Percentiles rank a stretch among this genome's conserved stretches.
These are phyloP conservation scores for Candida sonorensis DNA, from an alignment of 805 yeast genomes.

Conservation along the genomic window DNA sequence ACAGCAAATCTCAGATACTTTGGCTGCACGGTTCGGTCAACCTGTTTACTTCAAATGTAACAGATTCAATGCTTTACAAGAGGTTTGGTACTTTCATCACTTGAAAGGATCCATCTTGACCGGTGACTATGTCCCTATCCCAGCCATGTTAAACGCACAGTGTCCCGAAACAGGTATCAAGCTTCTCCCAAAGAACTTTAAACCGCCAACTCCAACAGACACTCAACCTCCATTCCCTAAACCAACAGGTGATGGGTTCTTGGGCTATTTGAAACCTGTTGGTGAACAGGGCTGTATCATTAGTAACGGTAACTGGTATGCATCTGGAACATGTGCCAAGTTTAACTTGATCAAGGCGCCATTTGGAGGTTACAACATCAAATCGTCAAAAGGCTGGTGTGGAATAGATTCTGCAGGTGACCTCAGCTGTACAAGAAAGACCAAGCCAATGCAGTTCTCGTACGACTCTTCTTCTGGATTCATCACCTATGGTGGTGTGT, in stretches of 20 bases:
- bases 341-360: slow-evolving; percentile 50
- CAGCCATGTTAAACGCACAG: slow-evolving; percentile 44
- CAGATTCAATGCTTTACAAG: slow-evolving; percentile 42
- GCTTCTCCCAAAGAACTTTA: slow-evolving; percentile 56
- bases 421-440: slow-evolving; percentile 24
- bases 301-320: slow-evolving; percentile 80
- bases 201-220: slow-evolving; percentile 25
- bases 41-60: slow-evolving; percentile 60
- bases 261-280: slow-evolving; percentile 44
- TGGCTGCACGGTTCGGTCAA: slow-evolving; percentile 44
- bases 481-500: slow-evolving; percentile 56
- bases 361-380: slow-evolving; percentile 67
- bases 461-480: slow-evolving; percentile 37
- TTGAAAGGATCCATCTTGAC: slow-evolving; percentile 64
- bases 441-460: slow-evolving; percentile 50
- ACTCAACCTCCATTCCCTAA: slow-evolving; percentile 19
- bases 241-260: slow-evolving; percentile 27
- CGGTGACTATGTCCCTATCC: slow-evolving; percentile 61
- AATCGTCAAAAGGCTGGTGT: slow-evolving; percentile 72
- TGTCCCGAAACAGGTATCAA: slow-evolving; percentile 70
- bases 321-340: slow-evolving; percentile 79
- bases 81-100: slow-evolving; percentile 77
- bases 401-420: slow-evolving; percentile 32
- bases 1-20: slow-evolving; percentile 45
- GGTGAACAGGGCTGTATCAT: slow-evolving; percentile 71